phyloP scores from a whole-genome alignment of 176 grass and related monocot genomes.

The Bolboschoenus planiculmis region DNA sequence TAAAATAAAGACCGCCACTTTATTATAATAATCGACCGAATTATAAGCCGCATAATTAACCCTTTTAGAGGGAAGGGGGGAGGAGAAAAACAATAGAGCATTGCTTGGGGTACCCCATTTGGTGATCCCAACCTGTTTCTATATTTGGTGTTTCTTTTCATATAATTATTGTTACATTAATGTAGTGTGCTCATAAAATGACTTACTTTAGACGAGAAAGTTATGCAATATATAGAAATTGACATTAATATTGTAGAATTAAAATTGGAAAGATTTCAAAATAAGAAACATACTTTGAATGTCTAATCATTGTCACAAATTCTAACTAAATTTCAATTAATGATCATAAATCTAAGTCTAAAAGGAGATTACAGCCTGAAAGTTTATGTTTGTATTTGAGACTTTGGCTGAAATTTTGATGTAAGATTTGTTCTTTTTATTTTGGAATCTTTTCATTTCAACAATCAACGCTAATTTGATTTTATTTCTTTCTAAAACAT shows the following conservation, averaged over 20 bases:
- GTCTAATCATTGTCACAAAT: not conserved
- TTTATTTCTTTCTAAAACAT: not conserved
- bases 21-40: conserved; percentile 20
- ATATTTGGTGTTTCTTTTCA: not conserved
- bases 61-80: not conserved
- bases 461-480: not conserved
- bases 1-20: not conserved
- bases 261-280: not conserved
- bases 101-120: not conserved
- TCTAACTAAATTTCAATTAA: not conserved
- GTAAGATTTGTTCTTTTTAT: not conserved
- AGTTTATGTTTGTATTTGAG: not conserved
- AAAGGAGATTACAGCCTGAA: not conserved
- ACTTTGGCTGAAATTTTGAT: not conserved
- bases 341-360: not conserved
- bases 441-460: not conserved
- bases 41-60: conserved; percentile 22
- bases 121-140: not conserved
- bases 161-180: not conserved
- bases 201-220: not conserved
- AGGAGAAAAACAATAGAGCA: not conserved
- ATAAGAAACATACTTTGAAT: not conserved
- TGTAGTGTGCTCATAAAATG: not conserved
- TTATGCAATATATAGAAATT: not conserved
- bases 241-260: not conserved